Evolutionary conservation across 352 stramenopile species (phyloP).

Genomic region (Phytopythium sindhum): DNA sequence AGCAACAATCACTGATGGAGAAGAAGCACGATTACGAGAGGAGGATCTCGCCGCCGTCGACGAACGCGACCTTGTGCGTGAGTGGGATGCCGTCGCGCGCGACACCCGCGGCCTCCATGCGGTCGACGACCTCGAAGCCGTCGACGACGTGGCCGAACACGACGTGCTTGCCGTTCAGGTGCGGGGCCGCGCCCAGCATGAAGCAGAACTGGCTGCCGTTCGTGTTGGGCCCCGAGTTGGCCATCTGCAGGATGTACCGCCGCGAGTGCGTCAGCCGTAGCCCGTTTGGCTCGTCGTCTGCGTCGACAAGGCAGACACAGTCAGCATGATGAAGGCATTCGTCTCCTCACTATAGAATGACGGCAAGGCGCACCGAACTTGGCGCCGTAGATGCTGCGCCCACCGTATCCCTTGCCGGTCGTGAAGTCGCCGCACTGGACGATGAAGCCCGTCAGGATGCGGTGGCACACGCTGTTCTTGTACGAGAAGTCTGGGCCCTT

Average conservation of each 20-base stretch:
- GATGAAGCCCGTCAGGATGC: constrained; percentile 98
- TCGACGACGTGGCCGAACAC: constrained; percentile 86
- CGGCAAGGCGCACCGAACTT: constrained; percentile 81
- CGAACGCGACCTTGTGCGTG: constrained; percentile 73
- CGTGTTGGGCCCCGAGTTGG: constrained; percentile 96
- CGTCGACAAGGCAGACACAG: background rate
- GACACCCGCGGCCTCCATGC: constrained; percentile 73
- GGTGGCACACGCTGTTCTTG: constrained; percentile 97
- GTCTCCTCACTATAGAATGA: background rate
- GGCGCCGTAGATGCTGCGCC: constrained; percentile 96
- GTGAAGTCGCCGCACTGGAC: constrained; percentile 96
- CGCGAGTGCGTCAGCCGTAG: constrained; percentile 76
- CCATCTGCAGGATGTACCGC: constrained; percentile 93
- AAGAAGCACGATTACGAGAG: constrained; percentile 9
- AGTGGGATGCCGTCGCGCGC: constrained; percentile 56
- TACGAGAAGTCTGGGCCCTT: constrained; percentile 92
- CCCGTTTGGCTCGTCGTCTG: constrained; percentile 94
- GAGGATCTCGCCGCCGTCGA: constrained; percentile 69
- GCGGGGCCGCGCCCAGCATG: constrained; percentile 74
- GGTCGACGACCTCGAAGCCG: constrained; percentile 78
- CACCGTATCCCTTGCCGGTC: constrained; percentile 91
- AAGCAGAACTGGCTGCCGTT: constrained; percentile 99
- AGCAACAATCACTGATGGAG: background rate
- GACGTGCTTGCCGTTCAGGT: constrained; percentile 82
- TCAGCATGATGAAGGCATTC: background rate